These are phyloP conservation scores for Dothideomycetes sp. DNA, from an alignment of 2,329 filamentous ascomycete species.

Conservation along the genomic window DNA sequence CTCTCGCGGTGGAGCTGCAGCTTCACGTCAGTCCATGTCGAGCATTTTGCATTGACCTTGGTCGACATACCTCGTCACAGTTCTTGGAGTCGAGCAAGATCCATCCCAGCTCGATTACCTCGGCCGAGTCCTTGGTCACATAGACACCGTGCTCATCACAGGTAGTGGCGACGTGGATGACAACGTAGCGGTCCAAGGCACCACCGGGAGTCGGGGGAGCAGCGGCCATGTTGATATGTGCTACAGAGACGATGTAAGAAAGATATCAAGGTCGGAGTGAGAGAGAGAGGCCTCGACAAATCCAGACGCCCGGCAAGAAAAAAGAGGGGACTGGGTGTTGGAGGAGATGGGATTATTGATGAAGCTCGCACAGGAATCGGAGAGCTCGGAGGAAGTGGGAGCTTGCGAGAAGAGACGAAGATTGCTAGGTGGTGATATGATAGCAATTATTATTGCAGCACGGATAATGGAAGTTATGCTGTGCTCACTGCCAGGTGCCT, in stretches of 20 bases:
- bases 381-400: background rate
- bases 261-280: background rate
- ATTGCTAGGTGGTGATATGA: too few relatives aligned
- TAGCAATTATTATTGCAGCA: too few relatives aligned
- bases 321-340: conserved; percentile 6
- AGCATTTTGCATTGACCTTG: too few relatives aligned
- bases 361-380: conserved; percentile 4
- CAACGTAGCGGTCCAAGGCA: conserved; percentile 78
- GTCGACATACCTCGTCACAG: conserved; percentile 66
- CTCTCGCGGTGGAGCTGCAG: conserved; percentile 83
- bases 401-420: background rate
- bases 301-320: background rate
- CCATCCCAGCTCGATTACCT: conserved; percentile 99
- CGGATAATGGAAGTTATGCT: background rate
- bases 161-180: conserved; percentile 97
- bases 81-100: conserved; percentile 87
- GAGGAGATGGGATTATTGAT: background rate
- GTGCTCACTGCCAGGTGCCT: too few relatives aligned
- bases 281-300: background rate
- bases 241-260: background rate
- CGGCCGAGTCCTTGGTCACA: conserved; percentile 96
- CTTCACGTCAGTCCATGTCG: conserved; percentile 7
- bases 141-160: conserved; percentile 99
- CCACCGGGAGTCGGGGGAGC: conserved; percentile 14
- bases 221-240: conserved; percentile 3